Evolutionary conservation across 2,329 filamentous ascomycete genomes (phyloP).

Genomic region (Penicillium palitans): DNA sequence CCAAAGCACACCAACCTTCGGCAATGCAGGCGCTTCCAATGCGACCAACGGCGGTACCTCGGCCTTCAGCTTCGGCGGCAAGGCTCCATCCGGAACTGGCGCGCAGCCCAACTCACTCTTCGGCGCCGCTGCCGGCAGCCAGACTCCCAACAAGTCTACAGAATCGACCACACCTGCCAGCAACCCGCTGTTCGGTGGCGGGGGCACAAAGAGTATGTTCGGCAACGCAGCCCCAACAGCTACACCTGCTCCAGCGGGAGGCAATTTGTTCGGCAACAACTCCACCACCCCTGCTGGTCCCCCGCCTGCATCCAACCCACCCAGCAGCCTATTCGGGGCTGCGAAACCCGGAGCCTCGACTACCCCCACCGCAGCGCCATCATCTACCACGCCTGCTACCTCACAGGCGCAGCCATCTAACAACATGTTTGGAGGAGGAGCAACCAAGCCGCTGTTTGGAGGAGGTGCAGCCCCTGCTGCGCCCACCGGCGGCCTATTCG

Average conservation of each 20-base stretch:
- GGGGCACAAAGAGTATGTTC: slow-evolving; percentile 33
- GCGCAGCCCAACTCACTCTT: slow-evolving; percentile 32
- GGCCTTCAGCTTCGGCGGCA: slow-evolving; percentile 38
- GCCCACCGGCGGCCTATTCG: slow-evolving; percentile 31
- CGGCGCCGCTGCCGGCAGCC: slow-evolving; percentile 25
- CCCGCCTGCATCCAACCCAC: slow-evolving; percentile 41
- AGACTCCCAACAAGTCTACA: slow-evolving; percentile 42
- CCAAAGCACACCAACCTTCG: slow-evolving; percentile 30
- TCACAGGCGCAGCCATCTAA: slow-evolving; percentile 34
- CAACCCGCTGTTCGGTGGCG: slow-evolving; percentile 37
- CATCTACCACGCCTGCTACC: slow-evolving; percentile 31
- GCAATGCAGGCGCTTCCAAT: slow-evolving; percentile 26
- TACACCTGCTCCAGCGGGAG: slow-evolving; percentile 41
- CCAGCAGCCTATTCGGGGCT: slow-evolving; percentile 28
- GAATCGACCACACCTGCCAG: slow-evolving; percentile 37
- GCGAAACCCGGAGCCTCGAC: slow-evolving; percentile 28
- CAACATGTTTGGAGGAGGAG: slow-evolving; percentile 30
- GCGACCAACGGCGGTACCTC: slow-evolving; percentile 24
- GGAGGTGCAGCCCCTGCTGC: slow-evolving; percentile 19
- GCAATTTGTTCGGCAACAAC: slow-evolving; percentile 39
- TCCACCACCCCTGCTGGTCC: slow-evolving; percentile 55
- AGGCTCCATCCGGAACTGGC: slow-evolving; percentile 27
- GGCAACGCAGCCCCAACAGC: slow-evolving; percentile 35
- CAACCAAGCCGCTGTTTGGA: slow-evolving; percentile 34
- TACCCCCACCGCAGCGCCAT: slow-evolving; percentile 21